Percentiles rank a stretch among this genome's conserved stretches.
These are phyloP conservation scores for Microcos paniculata DNA, from an alignment of 345 rosid species.

Conservation along the genomic window DNA sequence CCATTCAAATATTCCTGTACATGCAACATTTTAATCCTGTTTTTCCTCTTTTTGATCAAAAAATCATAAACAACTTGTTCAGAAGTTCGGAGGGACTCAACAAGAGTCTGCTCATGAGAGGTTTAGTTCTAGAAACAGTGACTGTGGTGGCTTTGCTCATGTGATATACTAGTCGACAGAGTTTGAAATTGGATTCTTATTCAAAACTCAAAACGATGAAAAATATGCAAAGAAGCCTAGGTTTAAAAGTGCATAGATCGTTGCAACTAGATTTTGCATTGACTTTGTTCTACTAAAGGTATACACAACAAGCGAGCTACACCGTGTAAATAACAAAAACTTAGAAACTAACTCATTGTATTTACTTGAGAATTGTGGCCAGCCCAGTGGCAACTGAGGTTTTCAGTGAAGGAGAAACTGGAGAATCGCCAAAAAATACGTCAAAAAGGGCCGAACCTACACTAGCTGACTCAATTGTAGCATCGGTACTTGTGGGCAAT, in stretches of 20 bases:
- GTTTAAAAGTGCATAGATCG: background rate
- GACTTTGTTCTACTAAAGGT: background rate
- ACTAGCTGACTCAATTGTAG: slow-evolving; percentile 57
- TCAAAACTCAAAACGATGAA: background rate
- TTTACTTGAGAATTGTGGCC: slow-evolving; percentile 41
- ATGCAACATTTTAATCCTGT: background rate
- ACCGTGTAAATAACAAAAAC: too few species aligned
- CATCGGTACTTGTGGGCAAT: slow-evolving; percentile 50
- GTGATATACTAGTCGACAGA: background rate
- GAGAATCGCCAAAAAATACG: slow-evolving; percentile 70
- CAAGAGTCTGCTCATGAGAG: background rate
- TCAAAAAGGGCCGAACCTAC: slow-evolving; percentile 67
- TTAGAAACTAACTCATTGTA: slow-evolving; percentile 7
- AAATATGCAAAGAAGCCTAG: background rate
- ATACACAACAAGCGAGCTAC: background rate
- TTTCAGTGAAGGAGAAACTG: slow-evolving; percentile 83
- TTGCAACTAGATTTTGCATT: background rate
- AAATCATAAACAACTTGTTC: background rate
- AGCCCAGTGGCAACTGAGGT: slow-evolving; percentile 59
- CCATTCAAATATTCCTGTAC: background rate
- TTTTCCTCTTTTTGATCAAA: background rate
- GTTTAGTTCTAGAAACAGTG: background rate
- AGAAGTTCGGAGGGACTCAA: background rate
- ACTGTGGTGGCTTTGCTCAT: background rate
- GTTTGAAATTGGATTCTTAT: background rate